Evolutionary conservation across 2,329 filamentous ascomycete species (phyloP), one percentile per base, ranked within the genome.

Genomic region (Colletotrichum spinosum): DNA sequence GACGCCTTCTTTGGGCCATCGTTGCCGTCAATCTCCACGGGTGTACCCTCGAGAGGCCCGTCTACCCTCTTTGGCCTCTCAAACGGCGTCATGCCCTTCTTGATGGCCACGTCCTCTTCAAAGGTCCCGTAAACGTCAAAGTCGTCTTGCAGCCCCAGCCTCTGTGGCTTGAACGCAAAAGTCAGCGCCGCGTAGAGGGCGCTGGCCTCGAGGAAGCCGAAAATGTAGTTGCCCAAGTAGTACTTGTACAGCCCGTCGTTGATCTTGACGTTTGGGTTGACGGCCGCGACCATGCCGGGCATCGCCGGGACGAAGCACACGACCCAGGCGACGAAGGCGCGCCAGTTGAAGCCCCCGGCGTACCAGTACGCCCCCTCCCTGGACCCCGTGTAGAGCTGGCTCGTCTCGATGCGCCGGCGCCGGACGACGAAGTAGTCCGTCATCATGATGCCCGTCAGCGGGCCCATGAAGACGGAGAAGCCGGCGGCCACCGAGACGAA

Each of bases 341-440:
- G 72, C 73, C 72, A 77, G 67, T 80, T 79, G 55, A 67, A 65
- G 8, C 78, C 78, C 12, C 72, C 61, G 2, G 68, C 66, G 68
- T 76, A 80, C 71, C 76, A 79, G 67, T 81, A 81, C 11, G 76
- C 76, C 2, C 75, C 76, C 15, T 76, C 70, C 6, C 67, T 69
- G 8, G 71, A 68, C 10, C 69, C 70, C 7, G 70, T 70, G 65
- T 81, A 81, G 9, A 81, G 64, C 48, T 79, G 76, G 10, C 74
- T 75, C 34, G 80, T 69, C 63, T 78, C 75, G 52, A 80, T 71
- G 56, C 75, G 75, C 54, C 75, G 72, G 2, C 72, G 71, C 6
- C 78, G 76, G n/a, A 75, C 46, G 17, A 74, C 15, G 48, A 69
- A 76, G 66, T 73, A 75, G 52, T 75, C 73, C 8, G 65, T 67